Base-by-base conservation (phyloP, 2,329 filamentous ascomycete genomes). In the Talaromyces sp. region DNA sequence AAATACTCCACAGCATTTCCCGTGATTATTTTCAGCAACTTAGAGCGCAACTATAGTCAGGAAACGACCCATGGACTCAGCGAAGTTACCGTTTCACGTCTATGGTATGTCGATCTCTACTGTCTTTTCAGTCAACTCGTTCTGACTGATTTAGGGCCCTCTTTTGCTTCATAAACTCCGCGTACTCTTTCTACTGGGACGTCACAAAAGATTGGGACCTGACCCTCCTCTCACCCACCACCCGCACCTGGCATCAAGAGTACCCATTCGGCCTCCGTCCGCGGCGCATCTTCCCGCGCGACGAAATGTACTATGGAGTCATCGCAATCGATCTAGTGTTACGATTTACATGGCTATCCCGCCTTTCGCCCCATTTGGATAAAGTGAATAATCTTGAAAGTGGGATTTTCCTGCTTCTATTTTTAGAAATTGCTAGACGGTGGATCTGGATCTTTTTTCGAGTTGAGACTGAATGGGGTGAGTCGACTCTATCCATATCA, bases 141-240 rank as follows among this genome's bases (percentile, higher is more conserved):
- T 39, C 22, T 41, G 5, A 59, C 14, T 6, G 2, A 43, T 27
- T 6, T 57, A 95, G 92, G 89, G 81, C 96, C 35, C 78, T 85
- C 41, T 90, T 90, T 50, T 90, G 92, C 35, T 81, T 92, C 39
- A 74, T 95, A 71, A 97, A 99, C 77, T 96, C 92, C 14, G 82
- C 90, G 52, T 99, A 97, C 80, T 93, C 90, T n/a, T 98, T 98
- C 81, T 99, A 95, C 83, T 99, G 95, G 95, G 95, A 99, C 73
- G 88, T 98, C 35, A 85, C 92, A 63, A 95, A 93, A 80, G 95
- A 99, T 82, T 99, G 95, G 95, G 95, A 98, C 74, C 83, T 99
- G 68, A 91, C 90, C 0, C 84, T 98, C 14, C 91, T 98, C 73
- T 86, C 89, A 2, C 76, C 83, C 1, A 75, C 80, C 67, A 86